Base-by-base conservation (phyloP, 2,329 filamentous ascomycete genomes). In the Arachnopeziza araneosa region DNA sequence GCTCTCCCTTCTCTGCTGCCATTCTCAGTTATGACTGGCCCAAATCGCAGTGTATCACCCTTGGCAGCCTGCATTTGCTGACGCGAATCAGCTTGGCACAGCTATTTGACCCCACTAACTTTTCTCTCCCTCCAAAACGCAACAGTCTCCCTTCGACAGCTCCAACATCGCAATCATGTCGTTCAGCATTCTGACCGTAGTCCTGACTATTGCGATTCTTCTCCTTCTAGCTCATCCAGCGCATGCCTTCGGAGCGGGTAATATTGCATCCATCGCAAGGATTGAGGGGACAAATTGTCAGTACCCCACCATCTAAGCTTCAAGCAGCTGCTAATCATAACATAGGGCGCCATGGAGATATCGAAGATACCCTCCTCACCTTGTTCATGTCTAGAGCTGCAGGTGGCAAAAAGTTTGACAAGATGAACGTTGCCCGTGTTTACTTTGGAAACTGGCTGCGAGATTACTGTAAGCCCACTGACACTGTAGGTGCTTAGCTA, bases 361-460 rank as follows among this genome's bases (percentile, higher is more conserved):
- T 97, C 70, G 93, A 96, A 79, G 93, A 97, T 78, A 88, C 89
- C 36, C 85, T 96, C 58, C 84, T 96, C 61, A 86, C 83, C 62
- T 79, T 96, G 59, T 64, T 76, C 54, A 83, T 88, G 72, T 84
- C 86, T 51, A 80, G 82, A 62, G 80, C 81, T 50, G 85, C 84
- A 22, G 78, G 77, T 64, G 83, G 83, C 67, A 92, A 93, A 79
- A 96, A 93, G 71, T 96, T 96, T 76, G 85, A 83, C 79, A 95
- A 95, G 78, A 84, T 96, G 70, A 89, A 87, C 71, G 89, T 96
- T 64, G 90, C 93, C 65, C 85, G 92, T 63, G 90, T 96, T 64
- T 97, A 97, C 79, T 97, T 97, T 78, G 93, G 93, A 65, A 97
- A 96, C 79, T 96, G 93, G 93, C 84, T 96, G 36, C 85, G 85